Evolutionary conservation across 2,329 filamentous ascomycete genomes (phyloP), one percentile per base, ranked within the genome.

Genomic region (Aphanocladium album): DNA sequence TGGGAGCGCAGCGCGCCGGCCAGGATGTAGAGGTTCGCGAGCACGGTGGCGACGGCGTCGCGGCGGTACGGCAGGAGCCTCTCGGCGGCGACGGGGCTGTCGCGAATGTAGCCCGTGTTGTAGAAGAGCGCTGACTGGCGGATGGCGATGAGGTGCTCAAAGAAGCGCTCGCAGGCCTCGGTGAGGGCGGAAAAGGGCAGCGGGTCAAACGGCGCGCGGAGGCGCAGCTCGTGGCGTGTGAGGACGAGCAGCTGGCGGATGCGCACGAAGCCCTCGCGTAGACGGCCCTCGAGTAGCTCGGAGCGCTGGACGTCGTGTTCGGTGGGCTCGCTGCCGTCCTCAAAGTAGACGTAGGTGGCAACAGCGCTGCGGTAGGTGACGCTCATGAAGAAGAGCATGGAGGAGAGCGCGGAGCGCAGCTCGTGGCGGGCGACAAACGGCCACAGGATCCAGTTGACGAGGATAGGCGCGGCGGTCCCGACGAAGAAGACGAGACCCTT

Each of bases 351-450:
- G 60, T 86, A 86, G 64, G 78, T 80, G 41, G 79, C 79, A 17
- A 84, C 78, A 43, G 83, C 76, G 60, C 72, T 77, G 67, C 83
- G 74, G 67, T 86, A 86, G 8, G 85, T 76, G 62, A 85, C 78
- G 61, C 81, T 83, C 61, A 80, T 77, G 65, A 84, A 83, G 53
- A 84, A 80, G 64, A 86, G 73, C 80, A 83, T 85, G 2, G 77
- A 74, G 0, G 82, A 81, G 2, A 84, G 68, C 0, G 81, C 82
- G 61, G 79, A 81, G 23, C 83, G 73, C 16, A 86, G 74, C 67
- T 85, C 83, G 64, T 85, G 83, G 14, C 83, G 76, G 12, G 83
- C 83, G 5, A 86, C 77, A 63, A 86, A 86, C 2, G 83, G 83
- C 83, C 83, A 86, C 3, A 86, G 71, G 14, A 83, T 66, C 83